Base-by-base conservation (phyloP, 805 yeast species). In the Hanseniaspora singularis region DNA sequence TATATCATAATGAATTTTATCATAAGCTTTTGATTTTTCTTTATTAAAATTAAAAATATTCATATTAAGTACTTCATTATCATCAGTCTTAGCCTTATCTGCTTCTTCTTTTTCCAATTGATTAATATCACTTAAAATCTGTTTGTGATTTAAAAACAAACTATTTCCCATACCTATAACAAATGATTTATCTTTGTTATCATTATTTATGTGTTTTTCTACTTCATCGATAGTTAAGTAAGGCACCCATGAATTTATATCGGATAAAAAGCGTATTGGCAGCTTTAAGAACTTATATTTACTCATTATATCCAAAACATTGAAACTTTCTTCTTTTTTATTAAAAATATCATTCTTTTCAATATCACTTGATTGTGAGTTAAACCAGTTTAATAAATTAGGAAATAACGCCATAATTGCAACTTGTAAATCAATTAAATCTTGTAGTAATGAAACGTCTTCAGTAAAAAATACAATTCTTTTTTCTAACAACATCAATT, bases 61-160 rank as follows among this genome's bases (percentile, higher is more conserved):
- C 14, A 12, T 24, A 26, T 12, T 23, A 32, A 14, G 15, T 26
- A 11, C 27, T 24, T 33, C n/a, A 27, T 27, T 19, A 15, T 18
- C 22, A 18, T 8, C n/a, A 33, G 9, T 30, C 9, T 30, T 30
- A 30, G 33, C 7, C n/a, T 30, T 15, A 9, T 30, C 20, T 15
- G n/a, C 34, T 32, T 32, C 20, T 8, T n/a, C 6, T 32, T 32
- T 4, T 16, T 30, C 32, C 14, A 30, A 30, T 5, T 15, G 6
- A 33, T 19, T 18, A 8, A n/a, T 23, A 19, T 15, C n/a, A 26
- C 19, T 41, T 22, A 28, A 28, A 8, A 28, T 4, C 12, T 33
- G 33, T 12, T 44, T 44, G n/a, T 44, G 48, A 28, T 44, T 44
- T 27, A 44, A 37, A 24, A 44, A 44, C 19, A 44, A 31, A 16